Evolutionary conservation across 805 yeast species (phyloP), one percentile per base, ranked within the genome.

Genomic region (Monosporozyma aerobia): DNA sequence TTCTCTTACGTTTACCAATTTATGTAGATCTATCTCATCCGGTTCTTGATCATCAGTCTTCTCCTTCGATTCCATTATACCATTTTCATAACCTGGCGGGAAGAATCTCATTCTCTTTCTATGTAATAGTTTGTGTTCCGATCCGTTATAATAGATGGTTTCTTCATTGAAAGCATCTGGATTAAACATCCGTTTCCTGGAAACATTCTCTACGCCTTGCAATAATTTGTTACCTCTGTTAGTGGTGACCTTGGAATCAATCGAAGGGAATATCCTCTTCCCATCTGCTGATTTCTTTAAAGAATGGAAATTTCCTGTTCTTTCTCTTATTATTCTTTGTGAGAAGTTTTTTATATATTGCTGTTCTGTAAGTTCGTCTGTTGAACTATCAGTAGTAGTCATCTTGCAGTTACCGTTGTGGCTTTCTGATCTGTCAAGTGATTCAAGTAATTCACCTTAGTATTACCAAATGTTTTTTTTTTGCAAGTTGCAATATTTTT

Each of bases 221-320:
- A 79, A 74, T 35, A 82, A 69, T 61, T 82, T 82, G 55, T 77
- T 77, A 9, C 86, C 86, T 51, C 86, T 69, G 59, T 82, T 82
- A 0, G 79, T 69, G 1, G 69, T 63, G 19, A 72, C 69, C 4
- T 74, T 73, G 3, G 62, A 56, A 6, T 41, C 43, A 1, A 64
- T 56, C 7, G 61, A 58, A 3, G 63, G 63, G 47, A 57, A 69
- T 8, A 65, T 54, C 5, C 49, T 7, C 2, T 49, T 47, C 2
- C 70, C 67, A 53, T 67, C 65, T 11, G 49, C 22, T 9, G 69
- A 59, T 47, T 63, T 58, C 50, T 65, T 67, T 45, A 64, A 50
- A 2, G 58, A 55, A n/a, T 65, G 65, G 51, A 59, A 67, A 52
- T 69, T 69, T 1, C 72, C 72, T 47, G 68, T 63, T 51, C 63